Evolutionary conservation across 1,284 basidiomycete species (phyloP).

Genomic region (Ceratobasidium sp.): DNA sequence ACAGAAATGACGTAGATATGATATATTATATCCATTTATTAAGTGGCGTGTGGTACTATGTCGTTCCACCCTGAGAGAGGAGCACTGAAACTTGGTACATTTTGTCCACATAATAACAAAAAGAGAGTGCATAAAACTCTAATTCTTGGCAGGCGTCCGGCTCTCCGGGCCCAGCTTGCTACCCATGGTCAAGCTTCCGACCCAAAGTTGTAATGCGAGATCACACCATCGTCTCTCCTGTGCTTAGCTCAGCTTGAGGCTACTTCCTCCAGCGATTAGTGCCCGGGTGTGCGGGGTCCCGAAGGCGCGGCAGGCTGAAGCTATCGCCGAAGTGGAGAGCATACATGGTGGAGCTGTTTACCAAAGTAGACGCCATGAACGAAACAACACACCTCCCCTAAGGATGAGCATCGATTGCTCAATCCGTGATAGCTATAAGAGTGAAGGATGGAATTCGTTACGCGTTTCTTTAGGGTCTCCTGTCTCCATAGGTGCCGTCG

Average conservation of each 20-base stretch:
- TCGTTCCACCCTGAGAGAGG: neutral
- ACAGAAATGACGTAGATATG: neutral
- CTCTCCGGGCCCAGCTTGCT: neutral
- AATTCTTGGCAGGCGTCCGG: constrained; percentile 1
- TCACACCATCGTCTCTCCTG: constrained; percentile 7
- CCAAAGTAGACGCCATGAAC: too few species aligned
- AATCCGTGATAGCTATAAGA: too few species aligned
- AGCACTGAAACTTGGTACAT: constrained; percentile 14
- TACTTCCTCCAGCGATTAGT: neutral
- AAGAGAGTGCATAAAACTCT: constrained; percentile 30
- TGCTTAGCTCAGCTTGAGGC: constrained; percentile 9
- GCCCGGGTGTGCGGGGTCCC: neutral
- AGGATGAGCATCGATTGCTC: neutral
- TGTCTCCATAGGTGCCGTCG: neutral
- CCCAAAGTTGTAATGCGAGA: neutral
- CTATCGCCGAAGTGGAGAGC: too few species aligned
- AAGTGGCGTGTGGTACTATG: constrained; percentile 15
- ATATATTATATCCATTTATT: neutral
- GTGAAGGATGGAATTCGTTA: neutral
- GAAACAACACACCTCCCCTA: neutral
- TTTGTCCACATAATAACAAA: constrained; percentile 14
- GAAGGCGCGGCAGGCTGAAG: neutral
- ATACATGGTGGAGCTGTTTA: too few species aligned
- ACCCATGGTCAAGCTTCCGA: constrained; percentile 1
- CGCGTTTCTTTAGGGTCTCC: neutral